Base-by-base conservation (phyloP, 163 green algal genomes). In the Coccomyxa subellipsoidea region DNA sequence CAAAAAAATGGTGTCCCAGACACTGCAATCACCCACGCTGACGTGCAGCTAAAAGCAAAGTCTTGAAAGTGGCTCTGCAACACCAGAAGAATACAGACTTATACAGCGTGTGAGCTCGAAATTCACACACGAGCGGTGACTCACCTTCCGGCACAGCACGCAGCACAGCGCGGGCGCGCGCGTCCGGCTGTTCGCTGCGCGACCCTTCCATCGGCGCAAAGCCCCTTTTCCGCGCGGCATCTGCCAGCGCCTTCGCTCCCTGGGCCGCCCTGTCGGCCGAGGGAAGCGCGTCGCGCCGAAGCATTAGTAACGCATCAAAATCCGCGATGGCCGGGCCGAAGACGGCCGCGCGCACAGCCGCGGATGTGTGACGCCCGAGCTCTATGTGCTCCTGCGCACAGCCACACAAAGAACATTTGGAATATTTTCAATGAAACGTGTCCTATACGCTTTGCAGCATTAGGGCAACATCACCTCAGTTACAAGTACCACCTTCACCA, bases 271-370 rank as follows among this genome's bases (percentile, higher is more conserved):
- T 77, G 37, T 85, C 77, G 6, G 82, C 81, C 77, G 84, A 83
- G 0, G 91, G 91, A 54, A 93, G 75, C 4, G 90, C 88, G 39
- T 94, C 91, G 27, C 81, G 76, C n/a, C 87, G 76, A 47, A 95
- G 80, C 29, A 85, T 32, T 4, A 95, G 34, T 38, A 91, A 78
- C 0, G 81, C 87, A 84, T 94, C 90, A 83, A 93, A 93, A 54
- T 89, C 85, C 8, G 47, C 32, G 21, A 91, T 73, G 21, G 72
- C 39, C 25, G 90, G 70, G 9, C 54, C 35, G 71, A 87, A 91
- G 1, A 83, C 70, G 25, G 77, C 69, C 7, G 27, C 35, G 10
- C 35, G 31, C 38, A 47, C 69, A 29, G 69, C 38, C 0, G 32
- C 80, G 0, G 31, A 15, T 7, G n/a, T 40, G n/a, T 25, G 37